Evolutionary conservation across 768 basidiomycete species (phyloP).

Genomic region (Leccinellum albellum): DNA sequence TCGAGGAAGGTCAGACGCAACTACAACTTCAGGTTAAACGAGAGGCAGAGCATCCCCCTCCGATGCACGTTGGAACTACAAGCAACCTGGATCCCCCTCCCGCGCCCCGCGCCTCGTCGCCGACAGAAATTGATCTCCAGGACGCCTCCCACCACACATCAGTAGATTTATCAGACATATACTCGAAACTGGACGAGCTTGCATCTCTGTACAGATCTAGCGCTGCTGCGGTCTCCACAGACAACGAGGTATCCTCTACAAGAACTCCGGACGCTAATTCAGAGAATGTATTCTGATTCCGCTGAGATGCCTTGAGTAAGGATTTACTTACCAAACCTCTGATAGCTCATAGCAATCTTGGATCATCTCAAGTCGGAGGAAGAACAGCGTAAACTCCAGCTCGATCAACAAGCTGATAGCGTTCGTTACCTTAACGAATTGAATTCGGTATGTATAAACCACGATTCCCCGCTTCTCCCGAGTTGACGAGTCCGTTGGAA

Average conservation of each 20-base stretch:
- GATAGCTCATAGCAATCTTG: conserved; percentile 44
- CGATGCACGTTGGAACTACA: background rate
- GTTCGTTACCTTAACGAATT: conserved; percentile 77
- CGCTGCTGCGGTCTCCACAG: background rate
- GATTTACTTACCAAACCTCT: background rate
- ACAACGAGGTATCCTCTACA: background rate
- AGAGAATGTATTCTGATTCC: conserved; percentile 18
- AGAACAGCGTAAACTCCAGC: conserved; percentile 44
- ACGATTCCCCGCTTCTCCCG: background rate
- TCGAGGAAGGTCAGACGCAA: conserved; percentile 25
- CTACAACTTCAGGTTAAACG: conserved; percentile 14
- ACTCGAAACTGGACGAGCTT: conserved; percentile 37
- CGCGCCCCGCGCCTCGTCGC: background rate
- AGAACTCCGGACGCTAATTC: conserved; percentile 5
- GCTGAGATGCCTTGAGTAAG: background rate
- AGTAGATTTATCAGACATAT: conserved; percentile 29
- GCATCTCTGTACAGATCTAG: conserved; percentile 19
- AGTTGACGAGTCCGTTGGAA: background rate
- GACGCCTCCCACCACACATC: background rate
- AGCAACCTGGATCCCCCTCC: conserved; percentile 17
- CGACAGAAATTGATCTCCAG: background rate
- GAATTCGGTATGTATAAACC: conserved; percentile 49
- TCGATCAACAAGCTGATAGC: conserved; percentile 69
- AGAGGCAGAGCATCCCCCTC: background rate
- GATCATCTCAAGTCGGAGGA: conserved; percentile 46